Base-by-base conservation (phyloP, 1,284 basidiomycete genomes). In the Gymnopus androsaceus region DNA sequence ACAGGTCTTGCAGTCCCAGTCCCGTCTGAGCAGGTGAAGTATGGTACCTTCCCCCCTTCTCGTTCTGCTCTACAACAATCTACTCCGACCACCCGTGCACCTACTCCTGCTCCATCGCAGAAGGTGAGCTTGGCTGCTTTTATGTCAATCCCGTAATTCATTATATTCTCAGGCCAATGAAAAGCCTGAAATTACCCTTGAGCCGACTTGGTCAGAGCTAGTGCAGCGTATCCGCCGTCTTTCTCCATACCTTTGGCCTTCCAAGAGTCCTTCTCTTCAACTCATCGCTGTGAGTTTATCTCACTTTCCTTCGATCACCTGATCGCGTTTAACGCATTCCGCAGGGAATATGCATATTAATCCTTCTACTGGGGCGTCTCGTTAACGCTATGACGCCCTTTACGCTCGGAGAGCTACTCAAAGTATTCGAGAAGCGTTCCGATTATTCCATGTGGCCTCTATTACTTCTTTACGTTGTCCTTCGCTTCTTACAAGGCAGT, bases 211-310 rank as follows among this genome's bases (percentile, higher is more conserved):
- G 87, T 61, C 69, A 37, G 87, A 88, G 68, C 71, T 86, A 45
- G 76, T 76, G 69, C 72, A 67, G 21, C 81, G 88, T 50, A 72
- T 92, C 56, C 73, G 75, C 49, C 81, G 81, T 55, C 76, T 94
- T 34, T 74, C 80, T 25, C 92, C 92, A 3, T 92, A 91, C 72
- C 81, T 95, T 9, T 95, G 92, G 92, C 92, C 92, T 5, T 79
- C 78, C 52, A 86, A 85, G 64, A 83, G 77, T 61, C 63, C 70
- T 45, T 75, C 75, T 49, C 77, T 95, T 5, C 92, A 94, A 70
- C 66, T 85, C 33, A 70, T 91, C 36, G 90, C 90, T n/a, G 81
- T 88, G 68, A 62, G 79, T 75, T 7, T 6, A 19, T 30, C 15
- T 30, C n/a, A n/a, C n/a, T n/a, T n/a, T n/a, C n/a, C n/a, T 44